A percentile compares a stretch with the other conserved stretches of the same genome.
Conservation (phyloP, 495 filamentous ascomycete species). For the Neurospora sp. region DNA sequence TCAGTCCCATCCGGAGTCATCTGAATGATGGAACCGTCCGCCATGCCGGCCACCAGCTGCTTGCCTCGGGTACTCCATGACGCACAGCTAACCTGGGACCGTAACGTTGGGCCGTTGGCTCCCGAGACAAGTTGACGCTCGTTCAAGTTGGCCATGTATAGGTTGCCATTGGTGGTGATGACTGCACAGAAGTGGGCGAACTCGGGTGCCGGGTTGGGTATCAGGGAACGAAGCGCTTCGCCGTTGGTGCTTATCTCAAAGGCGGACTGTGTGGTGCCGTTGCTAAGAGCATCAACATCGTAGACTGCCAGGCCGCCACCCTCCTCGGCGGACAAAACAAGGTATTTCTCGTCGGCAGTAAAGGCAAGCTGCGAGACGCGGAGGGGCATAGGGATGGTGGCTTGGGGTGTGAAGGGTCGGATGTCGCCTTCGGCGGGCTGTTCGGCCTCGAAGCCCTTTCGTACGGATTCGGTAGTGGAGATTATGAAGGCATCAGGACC, state of each 20-base stretch:
- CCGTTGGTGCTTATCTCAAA: slow-evolving; percentile 72
- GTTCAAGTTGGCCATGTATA: slow-evolving; percentile 74
- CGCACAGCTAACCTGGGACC: slow-evolving; percentile 67
- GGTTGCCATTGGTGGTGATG: slow-evolving; percentile 67
- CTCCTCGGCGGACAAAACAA: slow-evolving; percentile 73
- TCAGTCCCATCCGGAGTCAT: slow-evolving; percentile 68
- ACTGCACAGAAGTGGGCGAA: slow-evolving; percentile 58
- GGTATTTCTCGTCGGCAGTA: slow-evolving; percentile 69
- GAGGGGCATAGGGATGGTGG: slow-evolving; percentile 58
- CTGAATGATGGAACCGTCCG: slow-evolving; percentile 69
- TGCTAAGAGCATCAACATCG: slow-evolving; percentile 52
- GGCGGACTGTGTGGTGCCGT: slow-evolving; percentile 50
- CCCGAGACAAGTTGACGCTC: slow-evolving; percentile 48
- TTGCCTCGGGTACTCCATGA: slow-evolving; percentile 91
- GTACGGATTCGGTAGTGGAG: slow-evolving; percentile 64
- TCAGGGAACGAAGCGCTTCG: slow-evolving; percentile 58
- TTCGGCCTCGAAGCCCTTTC: slow-evolving; percentile 57
- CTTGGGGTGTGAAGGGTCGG: slow-evolving; percentile 62
- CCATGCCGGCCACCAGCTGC: slow-evolving; percentile 81
- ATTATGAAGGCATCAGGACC: slow-evolving; percentile 69
- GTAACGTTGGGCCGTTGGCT: slow-evolving; percentile 54
- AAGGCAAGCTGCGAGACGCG: slow-evolving; percentile 85
- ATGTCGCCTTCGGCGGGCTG: slow-evolving; percentile 50
- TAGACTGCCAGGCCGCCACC: slow-evolving; percentile 80
- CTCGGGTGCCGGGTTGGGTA: slow-evolving; percentile 69